Evolutionary conservation across 208 protist species (phyloP).

Genomic region (Endotrypanum monterogeii): DNA sequence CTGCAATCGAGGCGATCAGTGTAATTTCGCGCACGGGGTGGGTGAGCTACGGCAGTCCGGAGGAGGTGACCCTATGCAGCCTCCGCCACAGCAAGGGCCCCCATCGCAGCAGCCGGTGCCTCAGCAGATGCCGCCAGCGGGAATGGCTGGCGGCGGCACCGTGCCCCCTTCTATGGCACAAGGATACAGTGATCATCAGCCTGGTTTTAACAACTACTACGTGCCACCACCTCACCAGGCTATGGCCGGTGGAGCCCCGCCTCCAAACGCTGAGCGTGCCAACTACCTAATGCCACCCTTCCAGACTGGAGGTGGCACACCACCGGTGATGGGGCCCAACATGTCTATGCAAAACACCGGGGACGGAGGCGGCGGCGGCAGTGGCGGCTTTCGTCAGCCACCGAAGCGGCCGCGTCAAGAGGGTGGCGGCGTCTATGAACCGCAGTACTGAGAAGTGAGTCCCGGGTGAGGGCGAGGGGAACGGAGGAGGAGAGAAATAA

Average conservation of each 20-base stretch:
- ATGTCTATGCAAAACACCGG: neutral
- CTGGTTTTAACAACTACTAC: neutral
- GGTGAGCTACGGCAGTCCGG: slow-evolving; percentile 48
- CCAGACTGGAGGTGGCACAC: slow-evolving; percentile 9
- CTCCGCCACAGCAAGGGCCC: neutral
- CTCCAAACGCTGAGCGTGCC: slow-evolving; percentile 11
- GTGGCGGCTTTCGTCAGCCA: slow-evolving; percentile 30
- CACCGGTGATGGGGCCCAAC: slow-evolving; percentile 19
- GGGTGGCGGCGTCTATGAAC: slow-evolving; percentile 27
- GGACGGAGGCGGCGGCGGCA: neutral
- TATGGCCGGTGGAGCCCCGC: neutral
- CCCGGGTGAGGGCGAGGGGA: too few relatives aligned
- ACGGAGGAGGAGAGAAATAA: too few relatives aligned
- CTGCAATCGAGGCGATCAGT: slow-evolving; percentile 67
- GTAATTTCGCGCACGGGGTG: slow-evolving; percentile 84
- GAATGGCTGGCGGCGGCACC: neutral
- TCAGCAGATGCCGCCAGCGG: neutral
- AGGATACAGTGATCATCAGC: slow-evolving; percentile 8
- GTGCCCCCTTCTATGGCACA: neutral
- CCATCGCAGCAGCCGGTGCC: neutral
- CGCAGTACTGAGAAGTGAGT: slow-evolving; percentile 26
- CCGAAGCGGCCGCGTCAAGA: slow-evolving; percentile 34
- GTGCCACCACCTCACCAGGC: neutral
- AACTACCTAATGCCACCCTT: slow-evolving; percentile 30
- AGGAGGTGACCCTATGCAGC: neutral